Conservation (phyloP, 441 rosid species). For the Croton setiger region DNA sequence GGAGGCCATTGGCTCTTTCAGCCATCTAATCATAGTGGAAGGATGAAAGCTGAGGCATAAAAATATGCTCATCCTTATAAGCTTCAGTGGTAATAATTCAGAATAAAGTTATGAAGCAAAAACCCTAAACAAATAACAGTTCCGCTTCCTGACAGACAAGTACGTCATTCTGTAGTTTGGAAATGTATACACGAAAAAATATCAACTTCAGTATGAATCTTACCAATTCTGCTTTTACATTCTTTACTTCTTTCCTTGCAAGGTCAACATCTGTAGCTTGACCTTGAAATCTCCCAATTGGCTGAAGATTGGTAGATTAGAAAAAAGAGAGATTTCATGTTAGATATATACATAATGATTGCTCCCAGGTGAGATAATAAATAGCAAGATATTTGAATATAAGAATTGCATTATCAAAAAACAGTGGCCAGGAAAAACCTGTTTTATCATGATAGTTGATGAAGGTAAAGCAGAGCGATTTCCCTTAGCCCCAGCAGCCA, state of each 20-base stretch:
- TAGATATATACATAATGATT: slow-evolving; percentile 1
- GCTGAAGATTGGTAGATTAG: slow-evolving; percentile 45
- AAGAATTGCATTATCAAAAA: slow-evolving; percentile 19
- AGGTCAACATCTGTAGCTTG: slow-evolving; percentile 82
- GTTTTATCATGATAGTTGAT: slow-evolving; percentile 86
- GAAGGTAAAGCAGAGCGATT: slow-evolving; percentile 89
- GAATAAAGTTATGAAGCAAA: too few relatives aligned
- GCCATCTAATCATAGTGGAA: neutral
- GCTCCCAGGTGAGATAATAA: neutral
- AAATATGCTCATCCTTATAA: too few relatives aligned
- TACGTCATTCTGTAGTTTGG: too few relatives aligned
- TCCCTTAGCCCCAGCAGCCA: slow-evolving; percentile 90
- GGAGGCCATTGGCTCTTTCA: too few relatives aligned
- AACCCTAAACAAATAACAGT: too few relatives aligned
- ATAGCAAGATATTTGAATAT: neutral
- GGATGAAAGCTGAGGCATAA: neutral
- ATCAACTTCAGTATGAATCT: slow-evolving; percentile 20
- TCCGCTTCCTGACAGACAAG: too few relatives aligned
- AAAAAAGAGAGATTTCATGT: neutral
- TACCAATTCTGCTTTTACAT: slow-evolving; percentile 73
- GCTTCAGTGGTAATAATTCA: too few relatives aligned
- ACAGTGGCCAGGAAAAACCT: slow-evolving; percentile 42
- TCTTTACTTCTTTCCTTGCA: slow-evolving; percentile 68
- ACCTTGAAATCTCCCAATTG: slow-evolving; percentile 90
- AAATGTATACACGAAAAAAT: neutral